Base-by-base conservation (phyloP, 176 grass and related monocot genomes). In the Bonia amplexicaulis region DNA sequence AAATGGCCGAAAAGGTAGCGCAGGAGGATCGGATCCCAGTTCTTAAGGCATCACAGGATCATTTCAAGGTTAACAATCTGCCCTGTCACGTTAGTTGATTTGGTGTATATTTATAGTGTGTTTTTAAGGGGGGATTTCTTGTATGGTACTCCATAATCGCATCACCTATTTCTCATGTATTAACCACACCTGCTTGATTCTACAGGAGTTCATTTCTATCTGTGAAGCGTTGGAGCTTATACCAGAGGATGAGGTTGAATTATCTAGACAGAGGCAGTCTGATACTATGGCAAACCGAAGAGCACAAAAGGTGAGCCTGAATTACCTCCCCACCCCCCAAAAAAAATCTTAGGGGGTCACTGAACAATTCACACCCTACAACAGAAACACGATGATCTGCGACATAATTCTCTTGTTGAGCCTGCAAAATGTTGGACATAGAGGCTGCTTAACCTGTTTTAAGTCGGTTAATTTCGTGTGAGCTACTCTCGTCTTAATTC, bases 171-270 rank as follows among this genome's bases (percentile, higher is more conserved):
- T 54, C 23, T 16, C 82, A 76, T 59, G 63, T 59, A 15, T 35
- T 35, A 63, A 77, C 26, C 10, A 2, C 27, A 10, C 1, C 14
- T 67, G 22, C 53, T 78, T 17, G 10, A 10, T 69, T 49, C 22
- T 9, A 13, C 93, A 98, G 96, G 96, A 98, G 80, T 98, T 95
- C 69, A 85, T 98, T 82, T 87, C 93, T 55, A 85, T 72, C 25
- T 98, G 93, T 76, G 91, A 98, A 88, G 88, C 82, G 3, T 60
- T 98, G 52, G 96, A 94, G 88, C 90, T 98, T 87, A 86, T 94
- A 49, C 91, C 91, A 52, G 74, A 89, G 76, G 86, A 87, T 23
- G 96, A 96, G 79, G 75, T 98, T 19, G 88, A 92, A 76, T 85
- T 41, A 31, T 84, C 44, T 76, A 75, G 84, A 2, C 83, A 90